A percentile compares a stretch with the other conserved stretches of the same genome.
phyloP scores from a whole-genome alignment of 2,329 filamentous ascomycete species.

The Zopfia rhizophila region DNA sequence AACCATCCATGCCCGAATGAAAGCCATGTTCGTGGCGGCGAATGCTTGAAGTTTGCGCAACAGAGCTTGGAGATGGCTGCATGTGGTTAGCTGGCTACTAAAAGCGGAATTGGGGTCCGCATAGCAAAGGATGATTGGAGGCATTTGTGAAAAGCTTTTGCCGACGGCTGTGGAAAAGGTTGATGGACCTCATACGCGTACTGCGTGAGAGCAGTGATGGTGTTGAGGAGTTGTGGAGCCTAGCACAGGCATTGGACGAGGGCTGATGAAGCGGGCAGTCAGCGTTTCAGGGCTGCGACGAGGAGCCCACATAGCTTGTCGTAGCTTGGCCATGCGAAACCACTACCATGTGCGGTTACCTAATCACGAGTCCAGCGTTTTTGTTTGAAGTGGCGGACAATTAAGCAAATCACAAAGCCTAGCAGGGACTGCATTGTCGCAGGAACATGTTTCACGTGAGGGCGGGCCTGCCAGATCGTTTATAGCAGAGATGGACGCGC shows the following conservation, averaged over 20 bases:
- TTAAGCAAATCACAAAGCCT: slow-evolving; percentile 43
- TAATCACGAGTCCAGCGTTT: slow-evolving; percentile 14
- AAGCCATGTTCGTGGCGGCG: slow-evolving; percentile 21
- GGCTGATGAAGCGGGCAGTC: slow-evolving; percentile 29
- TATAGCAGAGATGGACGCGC: slow-evolving; percentile 2
- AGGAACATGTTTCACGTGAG: slow-evolving; percentile 28
- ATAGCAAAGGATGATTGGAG: slow-evolving; percentile 33
- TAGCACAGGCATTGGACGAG: slow-evolving; percentile 25
- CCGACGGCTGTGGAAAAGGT: slow-evolving; percentile 29
- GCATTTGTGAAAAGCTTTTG: slow-evolving; percentile 17
- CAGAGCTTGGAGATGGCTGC: slow-evolving; percentile 18
- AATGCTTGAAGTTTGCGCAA: slow-evolving; percentile 1
- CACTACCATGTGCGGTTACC: slow-evolving; percentile 6
- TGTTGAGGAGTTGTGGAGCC: slow-evolving; percentile 41
- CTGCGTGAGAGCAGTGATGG: slow-evolving; percentile 32
- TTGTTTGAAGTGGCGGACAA: slow-evolving; percentile 29
- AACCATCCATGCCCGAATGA: slow-evolving; percentile 21
- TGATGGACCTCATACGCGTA: slow-evolving; percentile 45
- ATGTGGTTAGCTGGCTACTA: slow-evolving; percentile 23
- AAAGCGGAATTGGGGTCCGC: slow-evolving; percentile 22
- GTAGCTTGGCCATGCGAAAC: slow-evolving; percentile 26
- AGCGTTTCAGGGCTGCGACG: slow-evolving; percentile 22
- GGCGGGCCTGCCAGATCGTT: no score
- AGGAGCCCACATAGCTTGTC: slow-evolving; percentile 16
- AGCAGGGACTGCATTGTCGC: slow-evolving; percentile 21